Percentiles rank a stretch among this genome's conserved stretches.
Evolutionary conservation across 768 basidiomycete species (phyloP).

Genomic region (Sutorius australiensis): DNA sequence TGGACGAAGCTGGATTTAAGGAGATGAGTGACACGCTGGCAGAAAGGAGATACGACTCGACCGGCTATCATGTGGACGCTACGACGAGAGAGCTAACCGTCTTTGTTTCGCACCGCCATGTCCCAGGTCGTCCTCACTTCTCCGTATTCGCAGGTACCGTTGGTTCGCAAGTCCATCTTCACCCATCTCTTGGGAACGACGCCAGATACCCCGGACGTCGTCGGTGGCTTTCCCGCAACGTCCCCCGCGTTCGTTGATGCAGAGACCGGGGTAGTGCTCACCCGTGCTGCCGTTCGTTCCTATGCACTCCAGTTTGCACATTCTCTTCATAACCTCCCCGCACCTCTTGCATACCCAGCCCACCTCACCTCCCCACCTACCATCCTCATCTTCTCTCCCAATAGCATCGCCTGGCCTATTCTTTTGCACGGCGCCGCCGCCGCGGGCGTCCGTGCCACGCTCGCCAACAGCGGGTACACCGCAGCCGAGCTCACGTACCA

Average conservation of each 20-base stretch:
- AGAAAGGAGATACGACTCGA: too few species aligned
- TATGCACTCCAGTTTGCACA: constrained; percentile 54
- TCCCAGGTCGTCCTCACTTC: constrained; percentile 17
- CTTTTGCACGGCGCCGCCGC: constrained; percentile 48
- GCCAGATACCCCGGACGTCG: constrained; percentile 17
- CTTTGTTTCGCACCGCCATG: constrained; percentile 15
- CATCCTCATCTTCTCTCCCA: constrained; percentile 64
- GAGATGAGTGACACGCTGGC: neutral
- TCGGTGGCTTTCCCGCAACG: constrained; percentile 43
- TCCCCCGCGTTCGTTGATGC: constrained; percentile 66
- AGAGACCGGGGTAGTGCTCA: constrained; percentile 49
- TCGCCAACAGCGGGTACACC: constrained; percentile 72
- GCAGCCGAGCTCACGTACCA: constrained; percentile 68
- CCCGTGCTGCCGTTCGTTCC: constrained; percentile 50
- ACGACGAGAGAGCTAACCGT: too few species aligned
- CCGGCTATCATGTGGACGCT: too few species aligned
- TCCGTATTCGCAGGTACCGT: constrained; percentile 14
- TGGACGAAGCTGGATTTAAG: neutral
- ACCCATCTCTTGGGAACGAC: constrained; percentile 27
- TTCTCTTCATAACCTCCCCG: constrained; percentile 49
- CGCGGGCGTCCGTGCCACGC: constrained; percentile 63
- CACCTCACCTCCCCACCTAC: constrained; percentile 40
- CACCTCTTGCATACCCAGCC: constrained; percentile 46
- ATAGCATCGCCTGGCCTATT: constrained; percentile 56
- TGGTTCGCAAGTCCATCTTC: constrained; percentile 29